Evolutionary conservation across 192 early-diverging fungal genomes (phyloP), one percentile per base, ranked within the genome.

Genomic region (Allomyces javanicus): DNA sequence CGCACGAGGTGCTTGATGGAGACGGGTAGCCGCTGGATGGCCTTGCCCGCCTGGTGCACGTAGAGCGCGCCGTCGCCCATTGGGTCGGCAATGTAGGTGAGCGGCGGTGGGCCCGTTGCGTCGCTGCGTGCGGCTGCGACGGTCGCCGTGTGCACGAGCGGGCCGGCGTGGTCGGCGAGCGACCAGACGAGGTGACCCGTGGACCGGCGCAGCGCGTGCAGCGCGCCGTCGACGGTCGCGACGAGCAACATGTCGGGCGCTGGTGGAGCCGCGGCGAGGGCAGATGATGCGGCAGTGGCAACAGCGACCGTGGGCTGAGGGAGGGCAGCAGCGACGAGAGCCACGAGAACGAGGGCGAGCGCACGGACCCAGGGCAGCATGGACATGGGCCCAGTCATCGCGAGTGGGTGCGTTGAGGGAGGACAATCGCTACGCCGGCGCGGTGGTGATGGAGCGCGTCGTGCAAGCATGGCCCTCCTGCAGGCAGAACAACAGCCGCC

Each of bases 21-120:
- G 24, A 83, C 73, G 19, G 78, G 81, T 67, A 90, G 76, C 74
- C 81, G 84, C 76, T 85, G 73, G 10, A 87, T 70, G n/a, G 72
- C 72, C 24, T 72, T 69, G 0, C 77, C 78, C 26, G 78, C 71
- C 3, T 76, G 71, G 66, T 79, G 80, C 25, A 79, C 72, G 73
- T 86, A 91, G 1, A 91, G 70, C 24, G 73, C 79, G 4, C 87
- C 87, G 50, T 80, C 75, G 66, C 87, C 83, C 14, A 74, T 73
- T 19, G 89, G 89, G 66, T 91, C 89, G 25, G 86, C 79, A 67
- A 91, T 86, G 71, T 86, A 86, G 10, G 82, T 72, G 66, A 82
- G 65, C 63, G 33, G 33, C 33, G 33, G 33, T 40, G 62, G 67
- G 44, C 64, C 61, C 43, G 65, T 69, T 44, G 69, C 66, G 66